phyloP scores from a whole-genome alignment of 164 flowering plant genomes.

The Umbilicus rupestris region DNA sequence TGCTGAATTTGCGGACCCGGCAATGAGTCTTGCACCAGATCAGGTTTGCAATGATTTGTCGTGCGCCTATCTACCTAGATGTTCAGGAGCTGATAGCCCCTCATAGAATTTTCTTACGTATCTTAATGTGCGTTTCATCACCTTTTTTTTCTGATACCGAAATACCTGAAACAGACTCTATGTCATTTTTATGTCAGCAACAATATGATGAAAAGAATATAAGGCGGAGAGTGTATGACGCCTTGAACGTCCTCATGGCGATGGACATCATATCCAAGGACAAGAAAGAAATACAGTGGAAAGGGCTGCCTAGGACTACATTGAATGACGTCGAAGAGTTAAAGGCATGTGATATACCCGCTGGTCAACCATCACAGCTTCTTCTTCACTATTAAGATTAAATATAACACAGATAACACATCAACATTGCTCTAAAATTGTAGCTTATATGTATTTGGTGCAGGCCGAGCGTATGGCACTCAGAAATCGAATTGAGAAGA shows the following conservation, averaged over 20 bases:
- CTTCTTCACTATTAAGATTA: neutral
- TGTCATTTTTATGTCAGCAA: neutral
- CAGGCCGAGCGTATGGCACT: constrained; percentile 20
- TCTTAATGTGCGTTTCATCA: neutral
- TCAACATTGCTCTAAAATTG: neutral
- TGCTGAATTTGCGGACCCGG: constrained; percentile 21
- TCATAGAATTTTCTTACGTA: neutral
- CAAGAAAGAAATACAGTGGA: constrained; percentile 36
- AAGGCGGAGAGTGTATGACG: constrained; percentile 35
- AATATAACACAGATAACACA: neutral
- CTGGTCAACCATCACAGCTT: neutral
- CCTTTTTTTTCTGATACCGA: neutral
- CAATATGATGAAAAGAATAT: constrained; percentile 36
- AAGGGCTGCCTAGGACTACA: constrained; percentile 23
- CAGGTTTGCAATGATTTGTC: constrained; percentile 15
- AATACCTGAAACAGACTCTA: neutral
- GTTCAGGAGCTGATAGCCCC: neutral
- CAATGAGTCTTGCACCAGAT: constrained; percentile 10
- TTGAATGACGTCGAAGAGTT: constrained; percentile 22
- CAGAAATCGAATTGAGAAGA: constrained; percentile 21
- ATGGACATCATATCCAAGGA: constrained; percentile 28
- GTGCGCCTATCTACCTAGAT: neutral
- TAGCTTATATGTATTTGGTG: neutral
- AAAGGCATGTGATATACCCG: constrained; percentile 15
- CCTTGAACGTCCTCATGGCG: constrained; percentile 37